Evolutionary conservation across 169 alveolate species (phyloP).

Genomic region (Eimeria tenella): DNA sequence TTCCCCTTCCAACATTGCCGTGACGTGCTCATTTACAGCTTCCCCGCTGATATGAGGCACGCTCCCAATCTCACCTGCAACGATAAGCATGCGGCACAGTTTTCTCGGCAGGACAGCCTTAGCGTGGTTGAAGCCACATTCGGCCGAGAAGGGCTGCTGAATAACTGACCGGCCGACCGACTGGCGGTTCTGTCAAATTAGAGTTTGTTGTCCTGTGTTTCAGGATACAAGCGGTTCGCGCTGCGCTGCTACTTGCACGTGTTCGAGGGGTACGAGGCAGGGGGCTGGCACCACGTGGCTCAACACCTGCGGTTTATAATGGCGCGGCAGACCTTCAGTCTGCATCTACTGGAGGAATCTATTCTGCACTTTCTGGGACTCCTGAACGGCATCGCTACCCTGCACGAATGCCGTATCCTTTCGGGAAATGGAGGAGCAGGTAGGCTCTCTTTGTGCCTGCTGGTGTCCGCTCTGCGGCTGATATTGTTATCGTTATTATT

Average conservation of each 20-base stretch:
- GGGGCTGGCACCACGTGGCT: conserved; percentile 81
- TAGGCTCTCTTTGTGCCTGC: neutral
- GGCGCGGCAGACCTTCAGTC: conserved; percentile 84
- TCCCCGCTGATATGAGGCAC: no score
- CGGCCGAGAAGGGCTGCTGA: no score
- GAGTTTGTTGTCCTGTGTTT: neutral
- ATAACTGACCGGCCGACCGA: no score
- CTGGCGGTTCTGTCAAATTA: no score
- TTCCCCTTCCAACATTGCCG: no score
- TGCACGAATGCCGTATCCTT: neutral
- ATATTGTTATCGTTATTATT: neutral
- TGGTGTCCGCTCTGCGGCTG: neutral
- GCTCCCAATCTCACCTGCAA: no score
- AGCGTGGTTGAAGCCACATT: no score
- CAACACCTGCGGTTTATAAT: conserved; percentile 84
- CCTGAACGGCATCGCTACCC: conserved; percentile 76
- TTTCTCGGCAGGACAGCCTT: no score
- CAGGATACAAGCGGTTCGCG: conserved; percentile 84
- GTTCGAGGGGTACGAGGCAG: conserved; percentile 76
- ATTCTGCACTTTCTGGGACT: conserved; percentile 79
- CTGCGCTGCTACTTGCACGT: conserved; percentile 82
- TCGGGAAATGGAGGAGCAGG: neutral
- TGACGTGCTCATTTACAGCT: no score
- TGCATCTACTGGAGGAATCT: conserved; percentile 79
- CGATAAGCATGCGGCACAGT: no score